Evolutionary conservation across 192 early-diverging fungal species (phyloP).

Genomic region (Pecoramyces ruminantium): DNA sequence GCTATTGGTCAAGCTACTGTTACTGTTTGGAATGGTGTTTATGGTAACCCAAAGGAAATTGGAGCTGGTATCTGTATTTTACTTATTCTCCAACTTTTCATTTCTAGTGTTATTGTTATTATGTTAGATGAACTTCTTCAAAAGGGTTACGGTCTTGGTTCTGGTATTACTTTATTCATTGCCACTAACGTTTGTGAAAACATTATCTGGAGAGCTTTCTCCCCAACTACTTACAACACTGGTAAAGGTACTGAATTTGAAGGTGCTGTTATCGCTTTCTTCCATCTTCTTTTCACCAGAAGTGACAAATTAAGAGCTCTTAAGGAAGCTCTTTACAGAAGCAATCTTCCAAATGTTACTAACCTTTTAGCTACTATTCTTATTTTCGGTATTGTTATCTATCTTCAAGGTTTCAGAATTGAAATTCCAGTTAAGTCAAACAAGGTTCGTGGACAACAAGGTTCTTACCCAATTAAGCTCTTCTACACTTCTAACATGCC

Average conservation of each 20-base stretch:
- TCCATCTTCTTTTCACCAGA: slow-evolving; percentile 88
- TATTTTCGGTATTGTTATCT: slow-evolving; percentile 75
- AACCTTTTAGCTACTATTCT: slow-evolving; percentile 80
- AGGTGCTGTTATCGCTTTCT: slow-evolving; percentile 87
- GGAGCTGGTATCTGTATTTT: slow-evolving; percentile 92
- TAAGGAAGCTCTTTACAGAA: slow-evolving; percentile 92
- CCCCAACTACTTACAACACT: slow-evolving; percentile 92
- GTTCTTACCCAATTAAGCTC: slow-evolving; percentile 96
- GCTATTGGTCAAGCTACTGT: slow-evolving; percentile 97
- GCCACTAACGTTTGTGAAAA: slow-evolving; percentile 99
- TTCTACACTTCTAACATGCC: slow-evolving; percentile 99
- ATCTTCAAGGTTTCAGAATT: slow-evolving; percentile 98
- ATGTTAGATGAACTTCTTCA: slow-evolving; percentile 97
- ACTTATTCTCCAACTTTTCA: slow-evolving; percentile 89
- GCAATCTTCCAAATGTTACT: slow-evolving; percentile 69
- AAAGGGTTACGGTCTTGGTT: slow-evolving; percentile 99
- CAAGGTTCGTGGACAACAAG: slow-evolving; percentile 88
- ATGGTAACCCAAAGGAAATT: slow-evolving; percentile 88
- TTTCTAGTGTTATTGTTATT: slow-evolving; percentile 94
- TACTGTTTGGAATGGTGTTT: slow-evolving; percentile 94
- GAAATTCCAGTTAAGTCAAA: slow-evolving; percentile 98
- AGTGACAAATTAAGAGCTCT: slow-evolving; percentile 91
- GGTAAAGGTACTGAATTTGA: slow-evolving; percentile 98
- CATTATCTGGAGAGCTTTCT: slow-evolving; percentile 98
- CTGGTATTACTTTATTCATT: slow-evolving; percentile 98